Conservation (phyloP, 2,329 filamentous ascomycete species). For the Xylariaceae sp. region DNA sequence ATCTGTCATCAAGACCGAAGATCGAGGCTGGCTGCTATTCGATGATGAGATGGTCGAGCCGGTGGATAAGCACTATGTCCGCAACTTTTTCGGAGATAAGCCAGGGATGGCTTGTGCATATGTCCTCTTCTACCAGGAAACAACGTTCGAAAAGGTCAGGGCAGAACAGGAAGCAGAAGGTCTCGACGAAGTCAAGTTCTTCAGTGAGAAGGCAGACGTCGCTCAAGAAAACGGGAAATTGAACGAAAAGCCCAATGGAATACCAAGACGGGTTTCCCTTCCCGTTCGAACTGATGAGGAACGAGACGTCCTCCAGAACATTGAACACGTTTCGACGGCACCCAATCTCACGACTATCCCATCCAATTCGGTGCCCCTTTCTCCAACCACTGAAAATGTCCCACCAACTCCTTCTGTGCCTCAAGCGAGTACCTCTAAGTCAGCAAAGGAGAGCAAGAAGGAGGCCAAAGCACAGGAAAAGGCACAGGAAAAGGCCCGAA, state of each 20-base stretch:
- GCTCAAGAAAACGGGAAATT: conserved; percentile 45
- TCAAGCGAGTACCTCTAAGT: conserved; percentile 16
- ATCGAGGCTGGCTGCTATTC: conserved; percentile 91
- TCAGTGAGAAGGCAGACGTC: conserved; percentile 52
- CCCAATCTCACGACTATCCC: conserved; percentile 35
- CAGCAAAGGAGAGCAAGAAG: conserved; percentile 63
- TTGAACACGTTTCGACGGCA: conserved; percentile 64
- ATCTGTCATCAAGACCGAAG: conserved; percentile 94
- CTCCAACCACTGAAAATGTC: conserved; percentile 29
- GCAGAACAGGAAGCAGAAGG: conserved; percentile 82
- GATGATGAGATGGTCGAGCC: conserved; percentile 99
- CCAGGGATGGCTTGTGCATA: conserved; percentile 90
- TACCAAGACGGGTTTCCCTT: conserved; percentile 49
- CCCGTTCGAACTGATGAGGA: conserved; percentile 44
- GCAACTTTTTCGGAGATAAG: conserved; percentile 94
- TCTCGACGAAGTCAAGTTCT: conserved; percentile 54
- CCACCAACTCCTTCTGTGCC: conserved; percentile 18
- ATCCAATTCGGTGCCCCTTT: conserved; percentile 29
- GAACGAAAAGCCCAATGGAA: conserved; percentile 38
- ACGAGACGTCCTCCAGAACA: conserved; percentile 48
- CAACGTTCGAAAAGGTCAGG: conserved; percentile 58
- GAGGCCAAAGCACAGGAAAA: conserved; percentile 41
- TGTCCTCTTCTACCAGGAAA: conserved; percentile 97
- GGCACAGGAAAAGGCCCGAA: conserved; percentile 38
- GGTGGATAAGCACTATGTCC: conserved; percentile 91